phyloP scores from a whole-genome alignment of 352 stramenopile species.

The Phytopythium montanum region DNA sequence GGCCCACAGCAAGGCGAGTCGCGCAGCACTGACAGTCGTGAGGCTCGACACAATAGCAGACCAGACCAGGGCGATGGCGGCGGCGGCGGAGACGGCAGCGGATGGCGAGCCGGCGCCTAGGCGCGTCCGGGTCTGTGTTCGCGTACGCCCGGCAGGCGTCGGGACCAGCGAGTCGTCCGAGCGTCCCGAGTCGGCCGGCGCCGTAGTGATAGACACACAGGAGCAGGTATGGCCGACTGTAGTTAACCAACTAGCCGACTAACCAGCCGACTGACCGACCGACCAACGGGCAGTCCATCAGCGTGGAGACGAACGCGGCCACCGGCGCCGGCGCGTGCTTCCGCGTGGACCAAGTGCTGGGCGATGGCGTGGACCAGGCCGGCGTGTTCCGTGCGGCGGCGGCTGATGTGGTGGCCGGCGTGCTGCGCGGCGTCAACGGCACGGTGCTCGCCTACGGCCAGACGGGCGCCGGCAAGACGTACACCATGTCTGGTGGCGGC shows the following conservation, averaged over 20 bases:
- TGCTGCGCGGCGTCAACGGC: constrained; percentile 70
- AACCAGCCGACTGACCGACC: neutral
- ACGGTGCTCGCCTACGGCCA: constrained; percentile 77
- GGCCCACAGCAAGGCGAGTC: neutral
- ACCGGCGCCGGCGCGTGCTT: constrained; percentile 56
- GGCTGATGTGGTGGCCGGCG: constrained; percentile 51
- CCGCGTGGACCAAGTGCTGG: constrained; percentile 61
- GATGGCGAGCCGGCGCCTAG: constrained; percentile 29
- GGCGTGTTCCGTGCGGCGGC: constrained; percentile 44
- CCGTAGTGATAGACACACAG: constrained; percentile 39
- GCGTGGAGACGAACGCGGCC: constrained; percentile 48
- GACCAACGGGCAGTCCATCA: constrained; percentile 35
- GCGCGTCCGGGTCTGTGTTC: constrained; percentile 67
- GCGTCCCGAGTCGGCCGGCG: constrained; percentile 8
- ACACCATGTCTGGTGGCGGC: constrained; percentile 59
- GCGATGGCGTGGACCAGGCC: constrained; percentile 33
- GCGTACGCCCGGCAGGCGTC: constrained; percentile 40
- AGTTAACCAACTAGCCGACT: neutral
- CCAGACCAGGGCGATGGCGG: neutral
- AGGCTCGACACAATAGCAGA: neutral
- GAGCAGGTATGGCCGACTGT: constrained; percentile 29
- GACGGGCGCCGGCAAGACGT: constrained; percentile 72
- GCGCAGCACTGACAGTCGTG: neutral
- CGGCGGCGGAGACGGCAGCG: neutral
- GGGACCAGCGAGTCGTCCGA: constrained; percentile 1